Percentiles rank a stretch among this genome's conserved stretches.
Conservation (phyloP, 768 basidiomycete species). For the Mycena galericulata region DNA sequence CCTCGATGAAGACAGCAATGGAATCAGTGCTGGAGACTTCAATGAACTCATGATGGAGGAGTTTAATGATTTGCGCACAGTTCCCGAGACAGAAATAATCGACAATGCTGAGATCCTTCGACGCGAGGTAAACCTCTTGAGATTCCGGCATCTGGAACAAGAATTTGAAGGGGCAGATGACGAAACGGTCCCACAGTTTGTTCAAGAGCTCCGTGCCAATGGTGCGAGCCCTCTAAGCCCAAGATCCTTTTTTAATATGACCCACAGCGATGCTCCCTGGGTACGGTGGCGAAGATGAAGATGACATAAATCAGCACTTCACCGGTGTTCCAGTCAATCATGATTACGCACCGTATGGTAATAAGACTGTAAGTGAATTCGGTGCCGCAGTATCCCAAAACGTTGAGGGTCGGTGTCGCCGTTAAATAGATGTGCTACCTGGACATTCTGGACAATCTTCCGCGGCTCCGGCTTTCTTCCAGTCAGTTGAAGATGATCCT, state of each 20-base stretch:
- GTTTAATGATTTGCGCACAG: too few species aligned
- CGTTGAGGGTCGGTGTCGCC: too few species aligned
- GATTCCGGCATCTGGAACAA: neutral
- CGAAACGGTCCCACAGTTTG: neutral
- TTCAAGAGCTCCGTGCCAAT: too few species aligned
- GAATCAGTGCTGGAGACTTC: too few species aligned
- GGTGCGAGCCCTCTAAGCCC: too few species aligned
- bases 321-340: neutral
- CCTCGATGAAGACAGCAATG: too few species aligned
- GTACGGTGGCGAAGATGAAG: neutral
- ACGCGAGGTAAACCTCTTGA: neutral
- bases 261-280: neutral
- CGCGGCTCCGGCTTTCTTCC: slow-evolving; percentile 44
- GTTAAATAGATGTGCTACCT: slow-evolving; percentile 34
- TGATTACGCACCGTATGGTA: slow-evolving; percentile 19
- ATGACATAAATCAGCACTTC: slow-evolving; percentile 3
- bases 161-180: neutral
- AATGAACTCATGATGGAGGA: too few species aligned
- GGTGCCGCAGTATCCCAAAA: too few species aligned
- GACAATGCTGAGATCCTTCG: neutral
- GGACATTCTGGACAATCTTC: slow-evolving; percentile 48
- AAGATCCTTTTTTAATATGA: too few species aligned
- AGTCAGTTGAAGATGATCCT: slow-evolving; percentile 46
- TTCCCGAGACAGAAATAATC: too few species aligned
- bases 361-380: slow-evolving; percentile 19